Percentiles rank a stretch among this genome's conserved stretches.
Conservation (phyloP, 495 filamentous ascomycete species). For the Bacidia rubella region DNA sequence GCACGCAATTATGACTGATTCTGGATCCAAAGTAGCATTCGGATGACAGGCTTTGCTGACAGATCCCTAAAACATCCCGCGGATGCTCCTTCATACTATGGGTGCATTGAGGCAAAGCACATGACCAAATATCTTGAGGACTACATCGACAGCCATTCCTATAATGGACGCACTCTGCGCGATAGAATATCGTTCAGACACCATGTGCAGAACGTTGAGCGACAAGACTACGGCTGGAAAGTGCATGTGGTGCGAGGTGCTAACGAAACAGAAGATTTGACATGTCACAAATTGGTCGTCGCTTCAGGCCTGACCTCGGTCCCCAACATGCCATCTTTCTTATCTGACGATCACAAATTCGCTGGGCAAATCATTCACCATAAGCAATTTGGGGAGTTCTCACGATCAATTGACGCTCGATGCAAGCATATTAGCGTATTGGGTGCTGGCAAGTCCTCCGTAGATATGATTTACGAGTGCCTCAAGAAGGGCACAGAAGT, state of each 20-base stretch:
- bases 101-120: constrained; percentile 26
- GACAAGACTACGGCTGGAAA: constrained; percentile 20
- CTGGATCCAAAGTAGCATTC: constrained; percentile 28
- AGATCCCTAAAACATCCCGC: constrained; percentile 20
- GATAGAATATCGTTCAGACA: constrained; percentile 22
- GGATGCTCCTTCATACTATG: constrained; percentile 18
- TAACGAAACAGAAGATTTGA: constrained; percentile 8
- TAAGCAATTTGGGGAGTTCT: constrained; percentile 25
- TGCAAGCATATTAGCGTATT: constrained; percentile 23
- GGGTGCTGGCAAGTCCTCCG: constrained; percentile 32
- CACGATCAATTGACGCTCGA: constrained; percentile 18
- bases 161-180: constrained; percentile 20
- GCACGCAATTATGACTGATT: constrained; percentile 26
- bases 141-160: constrained; percentile 25
- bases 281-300: constrained; percentile 26
- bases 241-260: background rate
- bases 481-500: constrained; percentile 27
- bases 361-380: constrained; percentile 27
- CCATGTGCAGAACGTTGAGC: constrained; percentile 21
- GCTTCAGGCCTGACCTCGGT: constrained; percentile 27
- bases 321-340: constrained; percentile 26
- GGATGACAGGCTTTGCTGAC: constrained; percentile 30
- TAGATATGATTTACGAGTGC: constrained; percentile 29
- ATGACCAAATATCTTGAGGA: constrained; percentile 30
- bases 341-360: constrained; percentile 19